Conservation (phyloP, 2,329 filamentous ascomycete genomes). For the Talaromyces albobiverticillius region DNA sequence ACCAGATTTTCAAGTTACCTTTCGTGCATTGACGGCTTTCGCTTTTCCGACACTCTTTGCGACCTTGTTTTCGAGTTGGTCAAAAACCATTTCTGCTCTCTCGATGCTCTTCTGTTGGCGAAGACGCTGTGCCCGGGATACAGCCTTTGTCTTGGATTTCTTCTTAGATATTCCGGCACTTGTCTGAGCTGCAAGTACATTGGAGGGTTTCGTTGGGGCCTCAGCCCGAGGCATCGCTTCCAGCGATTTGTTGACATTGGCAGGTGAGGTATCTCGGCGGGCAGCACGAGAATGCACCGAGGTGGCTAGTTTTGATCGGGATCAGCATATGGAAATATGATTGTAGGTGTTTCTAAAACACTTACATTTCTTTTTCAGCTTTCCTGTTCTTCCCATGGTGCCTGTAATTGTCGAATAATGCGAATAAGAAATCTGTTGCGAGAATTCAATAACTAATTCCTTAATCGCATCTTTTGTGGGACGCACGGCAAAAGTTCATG, state of each 20-base stretch:
- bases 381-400: conserved; percentile 38
- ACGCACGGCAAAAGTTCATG: no score
- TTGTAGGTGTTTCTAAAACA: not conserved
- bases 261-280: conserved; percentile 55
- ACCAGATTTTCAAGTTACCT: conserved; percentile 23
- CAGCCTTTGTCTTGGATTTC: conserved; percentile 43
- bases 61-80: conserved; percentile 56
- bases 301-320: conserved; percentile 37
- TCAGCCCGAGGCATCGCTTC: conserved; percentile 41
- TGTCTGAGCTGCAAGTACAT: conserved; percentile 50
- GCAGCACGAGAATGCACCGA: conserved; percentile 58
- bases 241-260: conserved; percentile 51
- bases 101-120: conserved; percentile 56
- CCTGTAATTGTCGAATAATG: not conserved
- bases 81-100: conserved; percentile 53
- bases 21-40: conserved; percentile 38
- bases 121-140: conserved; percentile 52
- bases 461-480: no score
- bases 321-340: not conserved
- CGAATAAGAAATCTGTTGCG: not conserved
- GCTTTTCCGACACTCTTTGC: conserved; percentile 50
- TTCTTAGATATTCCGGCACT: conserved; percentile 55
- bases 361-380: conserved; percentile 30
- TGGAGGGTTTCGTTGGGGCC: conserved; percentile 39
- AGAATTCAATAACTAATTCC: not conserved